Base-by-base conservation (phyloP, 192 early-diverging fungal genomes). In the Backusella parvicylindrica region DNA sequence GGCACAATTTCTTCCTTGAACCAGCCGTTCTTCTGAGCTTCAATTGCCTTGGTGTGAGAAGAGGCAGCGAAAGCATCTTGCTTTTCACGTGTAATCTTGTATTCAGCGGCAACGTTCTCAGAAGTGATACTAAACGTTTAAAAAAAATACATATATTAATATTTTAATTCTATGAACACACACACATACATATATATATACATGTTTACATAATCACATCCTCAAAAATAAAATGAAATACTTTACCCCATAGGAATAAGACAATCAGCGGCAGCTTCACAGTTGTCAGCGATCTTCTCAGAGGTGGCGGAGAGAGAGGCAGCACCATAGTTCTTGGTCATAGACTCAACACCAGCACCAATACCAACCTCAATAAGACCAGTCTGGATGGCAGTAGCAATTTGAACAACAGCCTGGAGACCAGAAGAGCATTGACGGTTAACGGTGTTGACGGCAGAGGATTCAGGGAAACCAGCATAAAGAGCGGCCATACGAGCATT, bases 381-480 rank as follows among this genome's bases (percentile, higher is more conserved):
- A 30, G 92, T 83, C 83, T 92, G 90, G 86, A 98, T 97, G 65
- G 92, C 92, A 72, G 92, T 88, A 38, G 95, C 97, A 72, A 97
- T 92, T 79, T 91, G 86, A 67, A 88, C 93, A 60, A 92, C 91
- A 26, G 97, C 95, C 72, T 96, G 93, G 31, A 98, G 91, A 68
- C 97, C 97, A 73, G 90, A 92, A 60, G 95, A 95, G 89, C 97
- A 98, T 80, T 98, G 97, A 31, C 97, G 87, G 91, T 98, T 98
- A 81, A 96, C 90, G n/a, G 94, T 95, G 75, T 86, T 91, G 38
- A 95, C 84, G 65, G 93, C 83, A 23, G 93, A 91, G 12, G 90
- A 89, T 56, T 95, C 88, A 12, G 97, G 95, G 86, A 95, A 95
- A 74, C 93, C 95, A 37, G 95, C 97, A 77, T 93, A 89, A 68